Base-by-base conservation (phyloP, 768 basidiomycete genomes). In the Rhizopogon roseolus region DNA sequence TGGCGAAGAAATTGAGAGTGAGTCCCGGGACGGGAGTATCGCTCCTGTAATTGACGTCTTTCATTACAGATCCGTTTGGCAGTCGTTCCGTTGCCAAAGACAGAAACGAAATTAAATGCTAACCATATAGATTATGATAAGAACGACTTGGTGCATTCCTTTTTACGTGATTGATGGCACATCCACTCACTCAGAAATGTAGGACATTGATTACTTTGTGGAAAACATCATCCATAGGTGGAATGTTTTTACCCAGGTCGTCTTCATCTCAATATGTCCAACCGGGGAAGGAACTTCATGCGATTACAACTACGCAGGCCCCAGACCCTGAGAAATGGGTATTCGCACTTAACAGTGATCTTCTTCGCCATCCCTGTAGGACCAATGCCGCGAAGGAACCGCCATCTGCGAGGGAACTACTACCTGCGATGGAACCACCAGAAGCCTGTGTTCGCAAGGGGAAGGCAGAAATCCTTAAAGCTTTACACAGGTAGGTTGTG, bases 1-100 rank as follows among this genome's bases (percentile, higher is more conserved):
- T 17, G 85, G 85, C 39, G 84, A 86, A 65, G 85, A 87, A 67
- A 86, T 88, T 51, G 84, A 87, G 66, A 85, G 85, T 86, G 55
- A 61, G 82, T 70, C n/a, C 27, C 27, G 17, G 19, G 22, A 13
- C 13, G 6, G n/a, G 19, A 5, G 6, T 49, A 38, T 25, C 50
- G 37, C 49, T 28, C 49, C 22, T 41, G 42, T 29, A 56, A 37
- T 44, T 7, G 39, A 49, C 52, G 42, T 32, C 22, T 22, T 37
- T n/a, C 6, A 1, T 40, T 22, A 41, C 53, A 79, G 75, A 79
- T 67, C 77, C 77, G 11, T 78, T 77, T 59, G 78, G 72, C 63
- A 54, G 68, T 50, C 38, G n/a, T 29, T 39, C 2, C 4, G 10
- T 55, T 50, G 32, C 28, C 32, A 32, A 17, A n/a, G 32, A 29